A percentile compares a stretch with the other conserved stretches of the same genome.
These are phyloP conservation scores for Arabidopsis arenosa DNA, from an alignment of 345 rosid genomes.

Conservation along the genomic window DNA sequence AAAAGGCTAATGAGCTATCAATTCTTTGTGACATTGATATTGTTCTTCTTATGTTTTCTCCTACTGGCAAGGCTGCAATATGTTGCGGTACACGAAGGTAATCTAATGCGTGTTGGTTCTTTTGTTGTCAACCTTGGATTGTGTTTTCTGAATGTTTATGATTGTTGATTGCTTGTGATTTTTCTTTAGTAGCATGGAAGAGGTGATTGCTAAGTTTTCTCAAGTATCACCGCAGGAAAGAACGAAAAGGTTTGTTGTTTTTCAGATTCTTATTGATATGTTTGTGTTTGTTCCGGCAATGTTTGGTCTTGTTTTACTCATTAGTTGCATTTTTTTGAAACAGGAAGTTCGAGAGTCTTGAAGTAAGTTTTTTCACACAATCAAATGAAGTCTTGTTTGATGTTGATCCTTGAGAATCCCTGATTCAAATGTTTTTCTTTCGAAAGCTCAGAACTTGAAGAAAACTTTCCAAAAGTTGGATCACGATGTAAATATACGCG, in stretches of 20 bases:
- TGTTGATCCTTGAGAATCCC: conserved; percentile 21
- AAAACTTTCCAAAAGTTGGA: conserved; percentile 92
- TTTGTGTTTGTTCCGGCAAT: neutral
- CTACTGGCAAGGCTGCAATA: conserved; percentile 67
- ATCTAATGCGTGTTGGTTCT: neutral
- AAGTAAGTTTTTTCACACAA: conserved; percentile 62
- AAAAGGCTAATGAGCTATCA: conserved; percentile 86
- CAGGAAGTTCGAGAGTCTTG: conserved; percentile 94
- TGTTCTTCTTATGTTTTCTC: conserved; percentile 88
- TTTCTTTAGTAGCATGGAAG: conserved; percentile 62
- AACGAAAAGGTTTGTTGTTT: conserved; percentile 63
- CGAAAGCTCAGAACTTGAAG: conserved; percentile 72
- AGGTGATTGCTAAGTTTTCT: conserved; percentile 70
- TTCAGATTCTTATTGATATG: conserved; percentile 4
- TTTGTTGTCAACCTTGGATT: neutral
- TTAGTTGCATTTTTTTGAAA: conserved; percentile 14
- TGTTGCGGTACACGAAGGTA: conserved; percentile 75
- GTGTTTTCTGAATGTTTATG: neutral
- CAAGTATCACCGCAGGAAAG: conserved; percentile 80
- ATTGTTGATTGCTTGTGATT: neutral
- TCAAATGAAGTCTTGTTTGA: conserved; percentile 7
- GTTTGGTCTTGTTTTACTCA: conserved; percentile 19
- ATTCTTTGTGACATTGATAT: conserved; percentile 83
- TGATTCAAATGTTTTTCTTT: conserved; percentile 43
- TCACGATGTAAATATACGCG: conserved; percentile 83